A percentile compares a stretch with the other conserved stretches of the same genome.
phyloP scores from a whole-genome alignment of 1,284 basidiomycete species.

The Phaffia rhodozyma region DNA sequence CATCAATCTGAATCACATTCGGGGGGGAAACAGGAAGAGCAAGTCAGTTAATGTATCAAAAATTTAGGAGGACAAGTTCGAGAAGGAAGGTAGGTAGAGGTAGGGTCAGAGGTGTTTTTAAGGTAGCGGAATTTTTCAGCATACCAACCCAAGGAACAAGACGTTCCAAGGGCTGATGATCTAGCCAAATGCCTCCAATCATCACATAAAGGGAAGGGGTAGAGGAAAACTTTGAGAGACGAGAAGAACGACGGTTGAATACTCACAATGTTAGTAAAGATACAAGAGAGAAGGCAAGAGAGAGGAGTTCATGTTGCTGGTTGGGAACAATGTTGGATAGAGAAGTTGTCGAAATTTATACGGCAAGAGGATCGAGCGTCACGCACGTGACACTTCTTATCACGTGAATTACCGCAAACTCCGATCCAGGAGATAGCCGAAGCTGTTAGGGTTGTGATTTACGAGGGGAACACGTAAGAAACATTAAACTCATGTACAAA shows the following conservation, averaged over 20 bases:
- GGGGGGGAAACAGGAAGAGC: background rate
- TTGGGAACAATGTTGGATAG: background rate
- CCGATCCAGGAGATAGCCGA: background rate
- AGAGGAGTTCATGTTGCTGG: background rate
- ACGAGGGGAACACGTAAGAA: background rate
- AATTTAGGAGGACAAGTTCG: no score
- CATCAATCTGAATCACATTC: no score
- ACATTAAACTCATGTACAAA: background rate
- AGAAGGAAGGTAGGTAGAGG: background rate
- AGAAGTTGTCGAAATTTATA: background rate
- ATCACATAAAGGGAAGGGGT: background rate
- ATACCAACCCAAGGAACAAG: background rate
- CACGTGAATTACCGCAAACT: background rate
- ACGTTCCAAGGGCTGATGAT: background rate
- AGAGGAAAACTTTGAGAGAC: background rate
- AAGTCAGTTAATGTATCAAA: background rate
- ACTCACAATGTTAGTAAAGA: background rate
- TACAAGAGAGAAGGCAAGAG: background rate
- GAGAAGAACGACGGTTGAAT: background rate
- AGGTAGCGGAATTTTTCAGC: slow-evolving; percentile 13
- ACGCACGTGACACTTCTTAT: background rate
- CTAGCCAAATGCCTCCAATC: slow-evolving; percentile 16
- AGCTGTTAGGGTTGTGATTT: background rate
- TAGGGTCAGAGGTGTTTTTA: slow-evolving; percentile 7
- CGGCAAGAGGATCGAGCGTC: background rate